A percentile compares a stretch with the other conserved stretches of the same genome.
These are phyloP conservation scores for Aspergillus awamori DNA, from an alignment of 2,329 filamentous ascomycete genomes.

Conservation along the genomic window DNA sequence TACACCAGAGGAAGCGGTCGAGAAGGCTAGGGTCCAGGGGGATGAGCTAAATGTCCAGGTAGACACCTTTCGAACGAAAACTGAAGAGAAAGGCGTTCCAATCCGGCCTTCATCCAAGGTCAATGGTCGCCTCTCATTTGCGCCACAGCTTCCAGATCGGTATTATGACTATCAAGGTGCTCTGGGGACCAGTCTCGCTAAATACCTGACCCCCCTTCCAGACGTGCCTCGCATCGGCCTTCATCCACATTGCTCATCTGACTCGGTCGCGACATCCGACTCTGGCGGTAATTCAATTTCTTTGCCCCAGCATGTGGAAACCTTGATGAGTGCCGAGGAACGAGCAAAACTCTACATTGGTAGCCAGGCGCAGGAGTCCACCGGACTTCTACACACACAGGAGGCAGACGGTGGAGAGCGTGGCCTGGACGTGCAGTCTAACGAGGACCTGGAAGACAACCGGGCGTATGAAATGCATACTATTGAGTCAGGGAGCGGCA, in stretches of 20 bases:
- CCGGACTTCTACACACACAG: constrained; percentile 2
- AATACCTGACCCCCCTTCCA: constrained; percentile 49
- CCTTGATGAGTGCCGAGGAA: constrained; percentile 78
- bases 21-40: constrained; percentile 73
- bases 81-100: constrained; percentile 54
- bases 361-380: constrained; percentile 49
- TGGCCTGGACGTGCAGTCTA: constrained; percentile 20
- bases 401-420: constrained; percentile 4
- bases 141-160: constrained; percentile 66
- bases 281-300: constrained; percentile 64
- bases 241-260: constrained; percentile 65
- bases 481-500: neutral
- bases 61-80: constrained; percentile 70
- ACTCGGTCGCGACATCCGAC: constrained; percentile 64
- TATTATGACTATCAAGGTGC: constrained; percentile 60
- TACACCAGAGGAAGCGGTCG: constrained; percentile 80
- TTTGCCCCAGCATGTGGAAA: constrained; percentile 70
- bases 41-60: constrained; percentile 90
- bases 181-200: constrained; percentile 56
- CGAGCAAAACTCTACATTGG: constrained; percentile 72
- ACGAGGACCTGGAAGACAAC: neutral
- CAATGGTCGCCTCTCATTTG: constrained; percentile 73
- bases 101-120: constrained; percentile 74
- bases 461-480: neutral
- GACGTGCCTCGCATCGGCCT: constrained; percentile 52